Evolutionary conservation across 2,329 filamentous ascomycete genomes (phyloP), one percentile per base, ranked within the genome.

Genomic region (Monilinia aucupariae): DNA sequence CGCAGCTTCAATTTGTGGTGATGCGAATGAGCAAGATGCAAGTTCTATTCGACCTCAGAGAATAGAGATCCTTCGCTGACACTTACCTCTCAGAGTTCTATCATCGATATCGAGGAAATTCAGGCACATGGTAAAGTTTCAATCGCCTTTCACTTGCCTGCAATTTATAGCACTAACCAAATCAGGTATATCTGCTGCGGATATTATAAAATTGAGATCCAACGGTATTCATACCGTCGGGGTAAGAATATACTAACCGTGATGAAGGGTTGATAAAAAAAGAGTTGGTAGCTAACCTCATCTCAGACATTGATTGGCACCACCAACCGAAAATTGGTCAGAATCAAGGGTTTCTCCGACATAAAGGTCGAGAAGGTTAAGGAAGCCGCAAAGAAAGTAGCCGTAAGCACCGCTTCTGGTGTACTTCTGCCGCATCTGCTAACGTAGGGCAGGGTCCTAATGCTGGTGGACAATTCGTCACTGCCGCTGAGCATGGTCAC

Each of bases 311-410:
- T 88, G 43, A 80, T 85, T 67, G 77, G 79, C 20, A 82, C 83
- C 20, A 86, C 84, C 49, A 80, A 83, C 59, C 82, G 81, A 69
- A 83, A 78, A 22, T 77, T 89, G 20, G 75, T 85, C 60, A 88
- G 85, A 72, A 88, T 89, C 73, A 88, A 87, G 70, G 86, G 86
- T 10, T 87, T 88, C 74, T 88, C 85, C 63, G 86, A 88, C 71
- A 79, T 84, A 70, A 89, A 89, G 73, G 86, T 88, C 4, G 86
- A 89, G 67, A 89, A 88, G 73, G 80, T 89, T 71, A 88, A 87
- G 71, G 86, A 89, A 68, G 86, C 86, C 55, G 80, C 85, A 61
- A 78, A 79, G 64, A 75, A 76, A 59, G 63, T 75, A 48, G 62
- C 71, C 55, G 74, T 74, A 59, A 66, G 71, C 64, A 61, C 4